Percentiles rank a stretch among this genome's conserved stretches.
phyloP scores from a whole-genome alignment of 2,329 filamentous ascomycete species.

The Clarireedia homoeocarpa region DNA sequence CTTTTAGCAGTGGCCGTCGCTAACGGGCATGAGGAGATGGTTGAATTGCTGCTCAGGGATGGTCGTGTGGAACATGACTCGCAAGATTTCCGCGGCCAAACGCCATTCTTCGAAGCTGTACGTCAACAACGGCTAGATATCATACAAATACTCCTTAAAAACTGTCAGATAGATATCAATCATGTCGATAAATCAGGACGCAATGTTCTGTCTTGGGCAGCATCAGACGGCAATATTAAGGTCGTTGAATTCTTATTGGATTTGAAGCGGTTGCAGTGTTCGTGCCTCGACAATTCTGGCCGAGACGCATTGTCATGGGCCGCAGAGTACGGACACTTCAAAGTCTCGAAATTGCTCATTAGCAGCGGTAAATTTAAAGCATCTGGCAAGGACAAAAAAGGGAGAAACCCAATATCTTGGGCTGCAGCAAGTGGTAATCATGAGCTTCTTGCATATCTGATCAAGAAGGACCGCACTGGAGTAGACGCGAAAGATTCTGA shows the following conservation, averaged over 20 bases:
- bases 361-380: neutral
- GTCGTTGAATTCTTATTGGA: conserved; percentile 23
- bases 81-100: conserved; percentile 24
- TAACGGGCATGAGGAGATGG: conserved; percentile 27
- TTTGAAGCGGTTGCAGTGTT: conserved; percentile 22
- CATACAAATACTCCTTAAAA: conserved; percentile 16
- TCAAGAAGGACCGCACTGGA: neutral
- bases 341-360: conserved; percentile 77
- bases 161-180: conserved; percentile 14
- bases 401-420: conserved; percentile 13
- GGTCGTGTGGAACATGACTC: conserved; percentile 18
- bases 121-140: conserved; percentile 23
- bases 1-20: conserved; percentile 31
- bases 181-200: conserved; percentile 28
- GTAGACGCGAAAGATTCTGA: neutral
- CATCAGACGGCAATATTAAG: conserved; percentile 24
- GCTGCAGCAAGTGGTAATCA: conserved; percentile 25
- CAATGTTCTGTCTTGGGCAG: conserved; percentile 31
- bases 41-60: conserved; percentile 22
- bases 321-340: conserved; percentile 62
- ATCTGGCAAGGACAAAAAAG: neutral
- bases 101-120: conserved; percentile 30
- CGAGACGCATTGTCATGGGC: conserved; percentile 27
- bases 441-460: conserved; percentile 21
- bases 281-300: conserved; percentile 27